Evolutionary conservation across 805 yeast genomes (phyloP).

Genomic region (Limtongia smithiae): DNA sequence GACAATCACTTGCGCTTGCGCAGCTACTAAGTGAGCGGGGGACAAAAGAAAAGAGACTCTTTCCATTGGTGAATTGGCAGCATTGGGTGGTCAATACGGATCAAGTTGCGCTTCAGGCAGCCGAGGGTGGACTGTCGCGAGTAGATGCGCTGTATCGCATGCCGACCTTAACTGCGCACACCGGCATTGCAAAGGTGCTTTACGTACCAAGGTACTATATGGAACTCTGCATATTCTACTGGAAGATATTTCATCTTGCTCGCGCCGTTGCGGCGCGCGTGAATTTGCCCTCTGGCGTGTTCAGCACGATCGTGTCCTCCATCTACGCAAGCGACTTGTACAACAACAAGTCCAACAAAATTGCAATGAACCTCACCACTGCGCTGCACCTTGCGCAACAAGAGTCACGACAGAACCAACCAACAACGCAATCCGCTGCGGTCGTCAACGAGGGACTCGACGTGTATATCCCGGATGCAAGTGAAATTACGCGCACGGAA

Average conservation of each 20-base stretch:
- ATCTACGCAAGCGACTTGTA: constrained; percentile 6
- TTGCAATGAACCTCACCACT: not conserved
- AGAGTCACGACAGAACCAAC: not conserved
- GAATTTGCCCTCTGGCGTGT: not conserved
- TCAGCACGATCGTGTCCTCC: constrained; percentile 7
- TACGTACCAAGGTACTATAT: not conserved
- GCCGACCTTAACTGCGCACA: constrained; percentile 5
- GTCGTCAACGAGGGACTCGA: not conserved
- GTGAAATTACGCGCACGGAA: constrained; percentile 43
- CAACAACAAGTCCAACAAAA: not conserved
- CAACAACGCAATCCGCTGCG: not conserved
- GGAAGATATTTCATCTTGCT: not conserved
- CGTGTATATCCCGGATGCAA: constrained; percentile 38
- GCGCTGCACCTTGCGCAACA: too few relatives aligned
- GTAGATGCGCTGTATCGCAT: not conserved
- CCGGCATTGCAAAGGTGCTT: not conserved
- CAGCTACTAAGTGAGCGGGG: not conserved
- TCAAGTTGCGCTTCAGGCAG: too few relatives aligned
- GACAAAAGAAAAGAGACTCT: constrained; percentile 3
- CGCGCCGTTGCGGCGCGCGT: constrained; percentile 1
- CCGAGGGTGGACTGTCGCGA: not conserved
- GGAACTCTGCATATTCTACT: not conserved
- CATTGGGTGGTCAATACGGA: constrained; percentile 18
- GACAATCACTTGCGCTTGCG: not conserved
- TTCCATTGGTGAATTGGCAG: constrained; percentile 24